Conservation (phyloP, 495 filamentous ascomycete genomes). For the Neurospora sp. region DNA sequence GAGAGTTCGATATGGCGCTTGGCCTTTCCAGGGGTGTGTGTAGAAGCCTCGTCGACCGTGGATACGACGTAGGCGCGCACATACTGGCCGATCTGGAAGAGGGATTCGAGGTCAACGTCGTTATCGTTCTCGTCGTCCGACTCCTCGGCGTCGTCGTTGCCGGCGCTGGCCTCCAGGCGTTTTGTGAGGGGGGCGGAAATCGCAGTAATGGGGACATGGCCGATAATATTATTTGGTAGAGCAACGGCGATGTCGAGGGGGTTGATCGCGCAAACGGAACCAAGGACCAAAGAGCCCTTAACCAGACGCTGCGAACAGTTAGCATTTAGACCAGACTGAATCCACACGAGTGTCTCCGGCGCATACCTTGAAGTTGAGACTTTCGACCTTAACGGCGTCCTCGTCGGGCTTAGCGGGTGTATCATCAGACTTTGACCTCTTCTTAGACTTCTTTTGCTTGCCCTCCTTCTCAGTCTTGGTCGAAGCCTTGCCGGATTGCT, state of each 20-base stretch:
- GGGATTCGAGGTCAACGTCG: conserved; percentile 54
- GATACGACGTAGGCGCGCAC: conserved; percentile 77
- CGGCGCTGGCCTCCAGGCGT: conserved; percentile 51
- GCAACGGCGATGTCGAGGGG: conserved; percentile 66
- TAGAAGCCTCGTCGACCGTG: conserved; percentile 47
- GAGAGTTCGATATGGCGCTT: conserved; percentile 80
- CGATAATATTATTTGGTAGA: conserved; percentile 84
- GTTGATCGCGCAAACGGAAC: conserved; percentile 75
- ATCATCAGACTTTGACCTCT: conserved; percentile 45
- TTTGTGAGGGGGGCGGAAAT: conserved; percentile 56
- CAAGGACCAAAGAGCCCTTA: conserved; percentile 75
- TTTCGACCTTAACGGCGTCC: conserved; percentile 62
- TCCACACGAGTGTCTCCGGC: not conserved
- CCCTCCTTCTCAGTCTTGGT: conserved; percentile 34
- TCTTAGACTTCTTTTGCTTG: conserved; percentile 43
- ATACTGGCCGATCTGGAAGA: conserved; percentile 83
- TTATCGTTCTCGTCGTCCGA: conserved; percentile 38
- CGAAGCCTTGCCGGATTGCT: conserved; percentile 41
- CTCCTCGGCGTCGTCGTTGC: conserved; percentile 45
- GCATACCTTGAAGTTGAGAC: conserved; percentile 78
- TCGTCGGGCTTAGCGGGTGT: conserved; percentile 34
- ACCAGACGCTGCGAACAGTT: conserved; percentile 56
- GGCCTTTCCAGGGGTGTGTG: conserved; percentile 40
- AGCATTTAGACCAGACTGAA: conserved; percentile 16
- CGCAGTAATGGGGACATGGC: conserved; percentile 82